Percentiles rank a stretch among this genome's conserved stretches.
phyloP scores from a whole-genome alignment of 169 alveolate genomes.

The Theileria orientalis region DNA sequence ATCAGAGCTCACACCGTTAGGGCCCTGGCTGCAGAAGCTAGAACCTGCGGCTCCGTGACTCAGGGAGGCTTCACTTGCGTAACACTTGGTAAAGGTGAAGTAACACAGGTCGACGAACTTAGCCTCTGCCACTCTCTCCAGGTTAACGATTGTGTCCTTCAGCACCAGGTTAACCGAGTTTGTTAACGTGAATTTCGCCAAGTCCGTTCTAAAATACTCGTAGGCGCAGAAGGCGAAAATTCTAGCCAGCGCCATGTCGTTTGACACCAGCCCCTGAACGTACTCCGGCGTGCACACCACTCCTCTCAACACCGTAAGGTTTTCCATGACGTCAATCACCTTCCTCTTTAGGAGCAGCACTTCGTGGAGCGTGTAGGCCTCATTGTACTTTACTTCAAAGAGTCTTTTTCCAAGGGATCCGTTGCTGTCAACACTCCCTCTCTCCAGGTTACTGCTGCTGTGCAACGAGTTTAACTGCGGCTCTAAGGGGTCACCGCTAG shows the following conservation, averaged over 20 bases:
- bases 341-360: background rate
- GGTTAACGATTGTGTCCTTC: constrained; percentile 33
- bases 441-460: background rate
- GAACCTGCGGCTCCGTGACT: no score
- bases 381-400: background rate
- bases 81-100: constrained; percentile 27
- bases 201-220: constrained; percentile 18
- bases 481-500: background rate
- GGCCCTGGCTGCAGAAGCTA: background rate
- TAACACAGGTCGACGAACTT: constrained; percentile 38
- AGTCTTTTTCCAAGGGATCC: constrained; percentile 3
- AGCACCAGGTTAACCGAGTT: constrained; percentile 32
- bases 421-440: background rate
- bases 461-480: background rate
- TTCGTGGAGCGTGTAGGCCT: constrained; percentile 1
- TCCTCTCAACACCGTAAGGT: constrained; percentile 30
- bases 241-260: constrained; percentile 41
- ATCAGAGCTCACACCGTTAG: no score
- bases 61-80: background rate
- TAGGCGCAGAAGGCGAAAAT: constrained; percentile 8
- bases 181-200: constrained; percentile 26
- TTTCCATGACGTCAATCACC: constrained; percentile 14
- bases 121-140: constrained; percentile 51
- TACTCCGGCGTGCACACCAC: constrained; percentile 39
- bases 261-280: constrained; percentile 54